Evolutionary conservation across 2,329 filamentous ascomycete genomes (phyloP).

Genomic region (Endocalyx cinctus): DNA sequence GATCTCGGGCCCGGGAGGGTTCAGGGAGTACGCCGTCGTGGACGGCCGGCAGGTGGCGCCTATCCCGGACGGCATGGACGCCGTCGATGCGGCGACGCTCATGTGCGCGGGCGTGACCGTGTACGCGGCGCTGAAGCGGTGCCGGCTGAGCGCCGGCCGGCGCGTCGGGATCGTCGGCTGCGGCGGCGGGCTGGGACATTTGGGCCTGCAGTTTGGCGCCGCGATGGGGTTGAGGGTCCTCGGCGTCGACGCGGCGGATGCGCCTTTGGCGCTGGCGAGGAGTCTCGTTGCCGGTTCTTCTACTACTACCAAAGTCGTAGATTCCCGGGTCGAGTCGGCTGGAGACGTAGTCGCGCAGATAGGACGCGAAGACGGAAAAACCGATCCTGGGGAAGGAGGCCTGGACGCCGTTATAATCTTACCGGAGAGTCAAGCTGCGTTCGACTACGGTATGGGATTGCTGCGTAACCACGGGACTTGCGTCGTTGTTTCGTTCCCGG

Average conservation of each 20-base stretch:
- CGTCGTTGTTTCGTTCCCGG: conserved; percentile 42
- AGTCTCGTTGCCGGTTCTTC: conserved; percentile 24
- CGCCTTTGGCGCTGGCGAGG: conserved; percentile 28
- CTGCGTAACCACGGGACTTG: conserved; percentile 40
- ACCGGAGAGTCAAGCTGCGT: conserved; percentile 40
- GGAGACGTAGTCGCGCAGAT: conserved; percentile 19
- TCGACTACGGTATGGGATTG: conserved; percentile 40
- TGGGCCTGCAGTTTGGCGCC: conserved; percentile 23
- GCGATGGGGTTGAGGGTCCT: conserved; percentile 28
- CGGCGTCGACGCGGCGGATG: conserved; percentile 34
- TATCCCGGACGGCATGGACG: conserved; percentile 25
- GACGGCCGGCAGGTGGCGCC: conserved; percentile 32
- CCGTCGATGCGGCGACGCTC: conserved; percentile 33
- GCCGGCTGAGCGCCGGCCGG: conserved; percentile 23
- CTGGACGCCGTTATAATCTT: conserved; percentile 41
- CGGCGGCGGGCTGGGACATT: conserved; percentile 25
- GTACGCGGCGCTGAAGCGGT: conserved; percentile 34
- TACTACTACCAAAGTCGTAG: conserved; percentile 30
- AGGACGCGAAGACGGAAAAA: conserved; percentile 30
- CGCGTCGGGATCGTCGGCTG: conserved; percentile 36
- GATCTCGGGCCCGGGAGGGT: conserved; percentile 29
- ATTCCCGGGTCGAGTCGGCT: conserved; percentile 28
- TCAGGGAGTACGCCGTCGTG: conserved; percentile 37
- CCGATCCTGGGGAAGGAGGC: conserved; percentile 34
- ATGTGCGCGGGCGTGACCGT: conserved; percentile 41